Evolutionary conservation across 768 basidiomycete species (phyloP).

Genomic region (Lactarius sp.): DNA sequence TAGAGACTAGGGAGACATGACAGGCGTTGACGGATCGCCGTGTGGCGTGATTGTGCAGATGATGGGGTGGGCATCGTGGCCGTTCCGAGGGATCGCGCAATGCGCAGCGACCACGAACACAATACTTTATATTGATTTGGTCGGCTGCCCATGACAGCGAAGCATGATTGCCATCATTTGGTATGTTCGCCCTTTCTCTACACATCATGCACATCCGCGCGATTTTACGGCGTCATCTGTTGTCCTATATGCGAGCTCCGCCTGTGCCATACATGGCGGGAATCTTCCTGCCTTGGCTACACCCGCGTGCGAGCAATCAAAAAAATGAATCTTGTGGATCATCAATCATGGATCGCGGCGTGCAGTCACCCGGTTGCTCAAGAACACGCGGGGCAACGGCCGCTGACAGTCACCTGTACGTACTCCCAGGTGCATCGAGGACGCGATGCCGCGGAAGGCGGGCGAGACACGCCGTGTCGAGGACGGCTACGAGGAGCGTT

Average conservation of each 20-base stretch:
- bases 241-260: not conserved
- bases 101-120: not conserved
- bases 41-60: slow-evolving; percentile 20
- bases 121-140: not conserved
- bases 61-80: slow-evolving; percentile 8
- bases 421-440: slow-evolving; percentile 2
- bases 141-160: not conserved
- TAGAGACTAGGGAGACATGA: not conserved
- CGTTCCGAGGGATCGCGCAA: not conserved
- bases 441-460: slow-evolving; percentile 15
- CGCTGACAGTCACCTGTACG: not conserved
- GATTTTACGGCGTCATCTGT: not conserved
- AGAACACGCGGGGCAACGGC: not conserved
- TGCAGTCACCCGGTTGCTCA: not conserved
- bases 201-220: not conserved
- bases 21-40: slow-evolving; percentile 20
- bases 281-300: not conserved
- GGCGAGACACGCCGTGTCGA: slow-evolving; percentile 5
- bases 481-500: slow-evolving; percentile 1
- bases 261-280: not conserved
- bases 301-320: not conserved
- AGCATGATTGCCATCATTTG: not conserved
- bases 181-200: not conserved
- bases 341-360: not conserved
- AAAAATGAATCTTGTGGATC: not conserved